These are phyloP conservation scores for Nicotiana otophora DNA, from an alignment of 257 asterid species.

Conservation along the genomic window DNA sequence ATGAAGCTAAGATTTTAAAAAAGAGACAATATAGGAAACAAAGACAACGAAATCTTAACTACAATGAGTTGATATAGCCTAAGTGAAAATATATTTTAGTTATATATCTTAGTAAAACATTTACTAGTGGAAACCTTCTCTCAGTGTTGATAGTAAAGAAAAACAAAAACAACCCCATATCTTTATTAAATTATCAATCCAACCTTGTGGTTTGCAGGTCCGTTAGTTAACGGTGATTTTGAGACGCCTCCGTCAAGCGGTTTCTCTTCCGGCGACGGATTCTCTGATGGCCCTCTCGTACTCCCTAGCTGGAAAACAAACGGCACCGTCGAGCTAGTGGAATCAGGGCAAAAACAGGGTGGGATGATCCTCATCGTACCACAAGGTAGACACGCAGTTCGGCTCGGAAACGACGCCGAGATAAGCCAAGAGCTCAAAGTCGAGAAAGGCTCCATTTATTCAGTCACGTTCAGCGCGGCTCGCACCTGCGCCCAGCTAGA, in stretches of 20 bases:
- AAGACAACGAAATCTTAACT: background rate
- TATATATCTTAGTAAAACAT: too few species aligned
- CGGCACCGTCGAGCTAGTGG: slow-evolving; percentile 79
- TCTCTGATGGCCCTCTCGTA: slow-evolving; percentile 41
- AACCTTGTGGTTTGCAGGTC: slow-evolving; percentile 28
- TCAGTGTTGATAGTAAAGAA: too few species aligned
- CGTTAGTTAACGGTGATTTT: slow-evolving; percentile 77
- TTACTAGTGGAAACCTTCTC: too few species aligned
- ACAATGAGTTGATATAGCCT: background rate
- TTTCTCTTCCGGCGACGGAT: slow-evolving; percentile 36
- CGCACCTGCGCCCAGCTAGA: slow-evolving; percentile 98
- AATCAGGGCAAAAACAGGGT: slow-evolving; percentile 83
- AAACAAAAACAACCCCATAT: too few species aligned
- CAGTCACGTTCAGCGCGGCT: slow-evolving; percentile 91
- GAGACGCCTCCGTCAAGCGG: slow-evolving; percentile 84
- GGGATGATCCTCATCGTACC: slow-evolving; percentile 97
- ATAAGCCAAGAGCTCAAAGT: slow-evolving; percentile 68
- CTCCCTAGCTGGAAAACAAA: slow-evolving; percentile 80
- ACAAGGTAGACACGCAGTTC: slow-evolving; percentile 67
- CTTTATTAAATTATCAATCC: background rate
- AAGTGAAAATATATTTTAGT: background rate
- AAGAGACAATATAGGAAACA: background rate
- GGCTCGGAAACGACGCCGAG: slow-evolving; percentile 92
- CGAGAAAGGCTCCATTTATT: slow-evolving; percentile 69
- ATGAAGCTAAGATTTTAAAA: background rate